Evolutionary conservation across 1,284 basidiomycete species (phyloP), one percentile per base, ranked within the genome.

Genomic region (Ganoderma lucidum): DNA sequence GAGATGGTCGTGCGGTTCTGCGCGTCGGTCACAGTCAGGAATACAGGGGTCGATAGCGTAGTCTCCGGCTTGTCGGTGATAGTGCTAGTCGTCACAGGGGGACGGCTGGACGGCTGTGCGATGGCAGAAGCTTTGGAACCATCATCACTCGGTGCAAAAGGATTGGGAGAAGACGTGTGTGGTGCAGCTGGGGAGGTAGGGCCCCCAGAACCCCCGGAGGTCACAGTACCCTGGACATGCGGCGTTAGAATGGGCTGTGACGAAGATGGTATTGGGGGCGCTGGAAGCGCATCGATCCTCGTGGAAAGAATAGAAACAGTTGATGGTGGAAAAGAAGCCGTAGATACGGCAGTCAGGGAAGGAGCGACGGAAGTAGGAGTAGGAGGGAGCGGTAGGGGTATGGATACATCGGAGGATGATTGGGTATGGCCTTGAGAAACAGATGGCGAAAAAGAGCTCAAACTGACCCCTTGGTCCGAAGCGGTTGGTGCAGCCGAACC

Each of bases 11-110:
- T 75, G 64, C 80, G 74, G 60, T 83, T 83, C 68, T 82, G 66
- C 8, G 78, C 62, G 64, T 82, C 76, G 5, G 82, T 83, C n/a
- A 81, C 77, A 28, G 83, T 81, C 15, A 86, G 69, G 19, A 83
- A 78, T n/a, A 85, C 75, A 12, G 83, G 80, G 48, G 73, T 77
- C 5, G 83, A 77, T 14, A 87, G 82, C 10, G 86, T 88, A 8
- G 84, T 83, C 55, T 82, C 81, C 5, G 84, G 81, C 28, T 78
- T 72, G 62, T 82, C 81, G 0, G 83, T 86, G 58, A 86, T 75
- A 9, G 86, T 88, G 71, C 82, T 84, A 28, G 82, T 79, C 10
- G 69, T 66, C 17, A 78, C 80, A 17, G 75, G 70, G 59, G 42
- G 66, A 64, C 39, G 68, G 71, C 55, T 75, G 74, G 42, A 70